These are phyloP conservation scores for Chlorophyllum brunneum DNA, from an alignment of 768 basidiomycete species.

Conservation along the genomic window DNA sequence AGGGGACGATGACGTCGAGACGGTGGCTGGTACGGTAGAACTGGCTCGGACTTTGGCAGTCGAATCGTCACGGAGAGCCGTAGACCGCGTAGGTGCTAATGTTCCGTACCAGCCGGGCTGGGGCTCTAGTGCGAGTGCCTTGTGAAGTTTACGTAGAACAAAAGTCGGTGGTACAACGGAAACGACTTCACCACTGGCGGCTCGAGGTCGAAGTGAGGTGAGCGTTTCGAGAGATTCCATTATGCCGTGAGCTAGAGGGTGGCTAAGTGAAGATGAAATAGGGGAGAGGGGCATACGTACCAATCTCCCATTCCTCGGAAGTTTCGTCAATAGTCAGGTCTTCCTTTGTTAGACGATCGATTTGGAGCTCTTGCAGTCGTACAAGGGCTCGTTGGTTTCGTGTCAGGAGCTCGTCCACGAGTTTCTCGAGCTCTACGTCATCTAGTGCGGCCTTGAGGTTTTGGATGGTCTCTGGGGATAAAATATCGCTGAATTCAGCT, in stretches of 20 bases:
- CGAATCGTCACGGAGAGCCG: constrained; percentile 70
- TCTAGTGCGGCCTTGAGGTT: constrained; percentile 58
- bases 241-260: constrained; percentile 56
- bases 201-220: constrained; percentile 67
- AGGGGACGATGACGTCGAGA: constrained; percentile 22
- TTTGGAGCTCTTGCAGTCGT: constrained; percentile 65
- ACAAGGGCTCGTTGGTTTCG: constrained; percentile 61
- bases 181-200: constrained; percentile 30
- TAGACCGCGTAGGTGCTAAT: constrained; percentile 49
- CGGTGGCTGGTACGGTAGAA: constrained; percentile 28
- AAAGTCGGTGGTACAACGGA: constrained; percentile 61
- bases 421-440: constrained; percentile 61
- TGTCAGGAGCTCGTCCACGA: constrained; percentile 65
- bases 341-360: constrained; percentile 44
- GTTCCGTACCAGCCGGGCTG: constrained; percentile 74
- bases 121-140: constrained; percentile 57
- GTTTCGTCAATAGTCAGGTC: constrained; percentile 52
- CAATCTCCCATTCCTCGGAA: constrained; percentile 82
- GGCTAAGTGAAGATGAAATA: constrained; percentile 13
- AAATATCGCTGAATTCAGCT: constrained; percentile 45
- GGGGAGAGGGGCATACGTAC: constrained; percentile 36
- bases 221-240: constrained; percentile 65
- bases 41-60: constrained; percentile 57
- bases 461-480: constrained; percentile 52
- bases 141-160: constrained; percentile 67